Conservation (phyloP, 441 rosid genomes). For the Populus hybrid region DNA sequence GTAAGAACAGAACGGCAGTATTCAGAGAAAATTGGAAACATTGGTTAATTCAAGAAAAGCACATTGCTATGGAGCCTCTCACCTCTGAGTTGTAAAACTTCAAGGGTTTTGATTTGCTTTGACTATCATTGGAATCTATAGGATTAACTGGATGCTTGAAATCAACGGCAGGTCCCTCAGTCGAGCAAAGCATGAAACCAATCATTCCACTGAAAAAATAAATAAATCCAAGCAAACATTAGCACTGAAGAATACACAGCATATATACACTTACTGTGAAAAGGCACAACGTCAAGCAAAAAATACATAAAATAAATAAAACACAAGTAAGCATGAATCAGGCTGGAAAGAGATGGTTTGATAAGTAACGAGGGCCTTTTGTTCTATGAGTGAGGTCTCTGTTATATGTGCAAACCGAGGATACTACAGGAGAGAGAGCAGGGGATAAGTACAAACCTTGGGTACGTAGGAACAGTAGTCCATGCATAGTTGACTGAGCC, state of each 20-base stretch:
- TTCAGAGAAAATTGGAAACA: neutral
- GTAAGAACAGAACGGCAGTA: neutral
- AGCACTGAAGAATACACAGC: neutral
- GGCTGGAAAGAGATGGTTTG: neutral
- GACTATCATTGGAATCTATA: slow-evolving; percentile 43
- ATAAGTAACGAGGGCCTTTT: neutral
- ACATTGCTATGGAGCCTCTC: neutral
- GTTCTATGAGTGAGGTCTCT: neutral
- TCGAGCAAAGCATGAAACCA: slow-evolving; percentile 95
- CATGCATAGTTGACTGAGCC: slow-evolving; percentile 94
- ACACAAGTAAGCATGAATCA: neutral
- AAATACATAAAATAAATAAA: neutral
- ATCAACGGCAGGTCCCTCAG: slow-evolving; percentile 83
- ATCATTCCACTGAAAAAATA: slow-evolving; percentile 69
- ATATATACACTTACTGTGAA: neutral
- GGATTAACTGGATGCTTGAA: slow-evolving; percentile 86
- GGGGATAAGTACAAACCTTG: slow-evolving; percentile 47
- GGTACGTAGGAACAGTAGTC: slow-evolving; percentile 98
- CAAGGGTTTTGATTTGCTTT: slow-evolving; percentile 48
- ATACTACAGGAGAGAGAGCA: neutral
- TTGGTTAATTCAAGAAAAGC: neutral
- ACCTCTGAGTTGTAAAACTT: slow-evolving; percentile 90
- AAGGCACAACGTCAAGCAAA: neutral
- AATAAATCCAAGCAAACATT: neutral
- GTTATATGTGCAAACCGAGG: neutral